Base-by-base conservation (phyloP, 208 protist genomes). In the Trypanosoma scelopori region DNA sequence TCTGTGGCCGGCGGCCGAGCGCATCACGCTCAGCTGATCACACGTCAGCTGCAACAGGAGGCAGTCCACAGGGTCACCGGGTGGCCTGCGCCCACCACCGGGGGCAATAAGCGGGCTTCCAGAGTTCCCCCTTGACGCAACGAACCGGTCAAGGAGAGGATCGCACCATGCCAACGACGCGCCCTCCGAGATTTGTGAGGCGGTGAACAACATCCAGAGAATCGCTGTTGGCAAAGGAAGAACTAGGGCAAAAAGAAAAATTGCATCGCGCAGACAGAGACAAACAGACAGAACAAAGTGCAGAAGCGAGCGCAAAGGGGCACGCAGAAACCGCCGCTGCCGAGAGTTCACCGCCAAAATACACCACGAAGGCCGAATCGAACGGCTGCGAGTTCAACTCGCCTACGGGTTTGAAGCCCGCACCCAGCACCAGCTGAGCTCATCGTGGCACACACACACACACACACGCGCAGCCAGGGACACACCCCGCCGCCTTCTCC, bases 321-420 rank as follows among this genome's bases (percentile, higher is more conserved):
- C 32, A 37, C 32, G 9, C 32, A 37, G 32, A 3, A 3, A 37
- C 32, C 9, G 32, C 32, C 32, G 32, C 9, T 37, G 32, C 9
- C 9, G 9, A 37, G 9, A 37, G 9, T 37, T 89, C 88, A 81
- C 88, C 88, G 82, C 88, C n/a, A 37, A 37, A 37, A 37, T 37
- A 91, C 88, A 81, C 88, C 88, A 83, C 88, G 77, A 94, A 94
- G 88, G 88, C 88, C 88, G 88, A 94, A 94, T 94, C 88, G 88
- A 91, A 94, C 88, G 88, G 88, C 88, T 94, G 88, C 87, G 88
- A 91, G 88, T 82, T 73, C 88, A 89, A 90, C 88, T 87, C 88
- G 87, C 88, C 88, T 91, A 92, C 86, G 86, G 86, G 86, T 92
- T 92, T 92, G 86, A 92, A 92, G 86, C 86, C 86, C 86, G 86